phyloP scores from a whole-genome alignment of 345 rosid species.

The Cardamine chenopodiifolia region DNA sequence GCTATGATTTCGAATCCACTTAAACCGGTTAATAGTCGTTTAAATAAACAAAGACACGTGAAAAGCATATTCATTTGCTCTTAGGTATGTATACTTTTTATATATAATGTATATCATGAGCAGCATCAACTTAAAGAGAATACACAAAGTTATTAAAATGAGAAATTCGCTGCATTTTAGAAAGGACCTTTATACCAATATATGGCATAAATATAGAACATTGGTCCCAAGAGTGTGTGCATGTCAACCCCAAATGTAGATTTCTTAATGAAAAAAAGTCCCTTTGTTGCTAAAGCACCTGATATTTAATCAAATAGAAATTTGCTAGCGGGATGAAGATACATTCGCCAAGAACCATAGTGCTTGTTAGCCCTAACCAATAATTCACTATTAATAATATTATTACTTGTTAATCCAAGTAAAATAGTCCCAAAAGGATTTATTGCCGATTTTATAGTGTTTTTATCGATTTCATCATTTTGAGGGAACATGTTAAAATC shows the following conservation, averaged over 20 bases:
- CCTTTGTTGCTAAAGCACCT: conserved; percentile 37
- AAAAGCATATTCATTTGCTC: neutral
- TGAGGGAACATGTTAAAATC: too few species aligned
- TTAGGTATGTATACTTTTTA: neutral
- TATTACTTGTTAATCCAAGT: too few species aligned
- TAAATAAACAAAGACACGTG: conserved; percentile 13
- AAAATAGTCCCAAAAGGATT: too few species aligned
- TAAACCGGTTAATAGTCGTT: conserved; percentile 12
- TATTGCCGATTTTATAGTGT: too few species aligned
- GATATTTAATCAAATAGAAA: conserved; percentile 5
- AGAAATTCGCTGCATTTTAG: conserved; percentile 29
- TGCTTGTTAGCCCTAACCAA: conserved; percentile 31
- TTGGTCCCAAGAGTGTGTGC: conserved; percentile 31
- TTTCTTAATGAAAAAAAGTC: neutral
- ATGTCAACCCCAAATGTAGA: conserved; percentile 37
- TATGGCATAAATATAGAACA: conserved; percentile 9
- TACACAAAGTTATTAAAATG: neutral
- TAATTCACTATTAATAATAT: neutral
- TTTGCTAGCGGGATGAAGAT: conserved; percentile 9
- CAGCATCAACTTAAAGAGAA: conserved; percentile 8
- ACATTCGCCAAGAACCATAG: conserved; percentile 29
- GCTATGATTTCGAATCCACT: neutral
- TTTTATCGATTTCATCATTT: too few species aligned
- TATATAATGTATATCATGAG: conserved; percentile 1
- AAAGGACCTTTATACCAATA: conserved; percentile 19